A percentile compares a stretch with the other conserved stretches of the same genome.
Conservation (phyloP, 805 yeast species). For the Candida manassasensis region DNA sequence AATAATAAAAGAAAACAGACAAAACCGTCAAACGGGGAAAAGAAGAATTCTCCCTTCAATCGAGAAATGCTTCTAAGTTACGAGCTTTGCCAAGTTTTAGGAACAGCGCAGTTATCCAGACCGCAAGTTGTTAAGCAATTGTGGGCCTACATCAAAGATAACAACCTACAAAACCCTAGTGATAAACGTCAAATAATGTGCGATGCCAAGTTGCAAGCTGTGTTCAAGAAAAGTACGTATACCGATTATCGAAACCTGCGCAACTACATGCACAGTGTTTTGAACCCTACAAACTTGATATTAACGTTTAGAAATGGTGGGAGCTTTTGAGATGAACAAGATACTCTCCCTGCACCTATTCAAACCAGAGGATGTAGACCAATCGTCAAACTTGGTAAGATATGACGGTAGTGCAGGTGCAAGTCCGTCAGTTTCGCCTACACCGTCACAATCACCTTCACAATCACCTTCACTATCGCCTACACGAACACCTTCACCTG, state of each 20-base stretch:
- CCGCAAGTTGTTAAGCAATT: constrained; percentile 65
- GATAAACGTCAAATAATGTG: constrained; percentile 64
- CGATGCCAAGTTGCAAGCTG: constrained; percentile 49
- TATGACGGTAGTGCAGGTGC: constrained; percentile 1
- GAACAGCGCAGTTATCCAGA: constrained; percentile 44
- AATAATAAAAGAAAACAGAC: constrained; percentile 11
- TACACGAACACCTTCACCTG: not conserved
- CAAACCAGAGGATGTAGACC: constrained; percentile 25
- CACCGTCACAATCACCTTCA: too few relatives aligned
- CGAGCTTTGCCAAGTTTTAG: constrained; percentile 47
- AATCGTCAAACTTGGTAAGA: not conserved
- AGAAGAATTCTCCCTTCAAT: constrained; percentile 33
- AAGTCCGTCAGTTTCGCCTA: too few relatives aligned
- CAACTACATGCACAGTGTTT: too few relatives aligned
- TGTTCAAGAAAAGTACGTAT: constrained; percentile 54
- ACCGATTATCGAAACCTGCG: not conserved
- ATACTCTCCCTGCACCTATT: constrained; percentile 48
- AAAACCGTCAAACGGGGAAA: constrained; percentile 10
- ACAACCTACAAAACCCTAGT: constrained; percentile 60
- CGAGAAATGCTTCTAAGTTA: constrained; percentile 47
- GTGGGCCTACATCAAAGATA: constrained; percentile 66
- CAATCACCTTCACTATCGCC: too few relatives aligned
- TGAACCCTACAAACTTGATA: too few relatives aligned
- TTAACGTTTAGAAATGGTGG: constrained; percentile 27
- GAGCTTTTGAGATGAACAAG: constrained; percentile 58